Evolutionary conservation across 768 basidiomycete genomes (phyloP).

Genomic region (Candolleomyces efflorescens): DNA sequence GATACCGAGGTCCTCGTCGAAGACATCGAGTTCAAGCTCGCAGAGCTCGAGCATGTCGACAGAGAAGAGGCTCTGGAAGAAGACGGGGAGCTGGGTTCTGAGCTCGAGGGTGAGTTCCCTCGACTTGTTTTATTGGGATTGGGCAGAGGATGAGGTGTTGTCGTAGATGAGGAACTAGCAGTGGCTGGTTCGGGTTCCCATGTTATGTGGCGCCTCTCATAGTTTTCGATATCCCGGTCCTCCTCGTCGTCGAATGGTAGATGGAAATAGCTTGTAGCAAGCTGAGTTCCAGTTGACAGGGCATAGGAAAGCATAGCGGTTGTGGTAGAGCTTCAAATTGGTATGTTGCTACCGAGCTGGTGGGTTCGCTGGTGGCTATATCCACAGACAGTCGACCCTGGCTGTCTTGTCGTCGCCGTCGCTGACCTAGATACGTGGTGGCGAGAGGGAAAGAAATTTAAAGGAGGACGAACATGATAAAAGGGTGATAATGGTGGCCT

Average conservation of each 20-base stretch:
- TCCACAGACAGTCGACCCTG: no score
- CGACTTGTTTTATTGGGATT: neutral
- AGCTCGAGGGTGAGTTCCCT: neutral
- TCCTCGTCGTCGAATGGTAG: constrained; percentile 59
- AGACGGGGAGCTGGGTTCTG: neutral
- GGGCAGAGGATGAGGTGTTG: neutral
- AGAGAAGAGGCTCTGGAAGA: neutral
- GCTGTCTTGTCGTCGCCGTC: no score
- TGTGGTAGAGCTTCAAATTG: no score
- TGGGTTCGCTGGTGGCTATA: no score
- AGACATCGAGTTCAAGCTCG: neutral
- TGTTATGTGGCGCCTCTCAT: constrained; percentile 44
- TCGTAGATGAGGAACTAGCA: neutral
- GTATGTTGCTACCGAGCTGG: no score
- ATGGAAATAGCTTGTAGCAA: constrained; percentile 61
- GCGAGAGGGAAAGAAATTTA: no score
- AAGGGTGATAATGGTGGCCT: constrained; percentile 2
- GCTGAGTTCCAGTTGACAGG: constrained; percentile 33
- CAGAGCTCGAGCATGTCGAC: neutral
- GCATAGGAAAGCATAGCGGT: constrained; percentile 42
- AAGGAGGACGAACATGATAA: no score
- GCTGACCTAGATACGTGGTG: no score
- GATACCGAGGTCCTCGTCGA: neutral
- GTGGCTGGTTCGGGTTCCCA: constrained; percentile 40
- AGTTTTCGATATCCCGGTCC: constrained; percentile 41